Evolutionary conservation across 768 basidiomycete species (phyloP).

Genomic region (Boletus subparvulus): DNA sequence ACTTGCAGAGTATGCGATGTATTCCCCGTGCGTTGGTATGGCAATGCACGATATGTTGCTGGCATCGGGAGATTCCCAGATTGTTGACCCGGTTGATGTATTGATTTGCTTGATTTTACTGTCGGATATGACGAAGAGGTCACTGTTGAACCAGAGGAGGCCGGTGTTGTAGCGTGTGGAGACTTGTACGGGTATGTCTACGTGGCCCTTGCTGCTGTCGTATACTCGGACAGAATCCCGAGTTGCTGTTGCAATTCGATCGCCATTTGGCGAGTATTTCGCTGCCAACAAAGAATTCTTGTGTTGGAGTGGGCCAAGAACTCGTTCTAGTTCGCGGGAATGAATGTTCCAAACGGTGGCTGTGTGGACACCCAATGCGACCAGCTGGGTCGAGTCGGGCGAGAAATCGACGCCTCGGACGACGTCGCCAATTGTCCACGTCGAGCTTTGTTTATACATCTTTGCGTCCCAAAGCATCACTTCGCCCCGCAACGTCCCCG

Average conservation of each 20-base stretch:
- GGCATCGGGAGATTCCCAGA: neutral
- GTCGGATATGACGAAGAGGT: no score
- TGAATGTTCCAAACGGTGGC: no score
- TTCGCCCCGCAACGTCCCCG: neutral
- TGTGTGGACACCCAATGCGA: no score
- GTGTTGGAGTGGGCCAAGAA: no score
- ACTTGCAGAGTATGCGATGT: neutral
- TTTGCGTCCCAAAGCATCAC: neutral
- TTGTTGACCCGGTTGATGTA: no score
- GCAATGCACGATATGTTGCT: neutral
- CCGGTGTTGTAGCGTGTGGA: neutral
- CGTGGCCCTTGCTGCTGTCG: neutral
- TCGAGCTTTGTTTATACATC: neutral
- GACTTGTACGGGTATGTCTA: neutral
- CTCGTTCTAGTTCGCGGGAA: no score
- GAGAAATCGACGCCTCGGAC: neutral
- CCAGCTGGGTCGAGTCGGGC: no score
- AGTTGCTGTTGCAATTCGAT: neutral
- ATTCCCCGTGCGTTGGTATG: neutral
- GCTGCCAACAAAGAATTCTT: no score
- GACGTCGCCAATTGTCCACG: neutral
- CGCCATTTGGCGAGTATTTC: no score
- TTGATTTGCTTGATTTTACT: no score
- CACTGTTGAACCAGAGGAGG: no score
- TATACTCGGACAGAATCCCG: neutral